These are phyloP conservation scores for Candida piceae DNA, from an alignment of 805 yeast genomes.

Conservation along the genomic window DNA sequence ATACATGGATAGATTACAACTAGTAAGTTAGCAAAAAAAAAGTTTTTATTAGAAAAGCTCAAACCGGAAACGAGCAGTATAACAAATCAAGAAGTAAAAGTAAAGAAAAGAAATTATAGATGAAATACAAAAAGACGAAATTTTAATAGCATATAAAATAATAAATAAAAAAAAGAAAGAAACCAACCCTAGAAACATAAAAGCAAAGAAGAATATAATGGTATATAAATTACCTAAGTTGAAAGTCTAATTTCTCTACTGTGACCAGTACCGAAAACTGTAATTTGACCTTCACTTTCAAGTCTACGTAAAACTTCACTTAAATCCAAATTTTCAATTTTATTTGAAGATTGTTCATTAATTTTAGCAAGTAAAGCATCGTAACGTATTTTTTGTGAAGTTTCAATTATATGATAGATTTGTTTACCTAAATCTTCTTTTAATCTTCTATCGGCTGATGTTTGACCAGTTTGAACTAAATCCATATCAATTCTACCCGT, in stretches of 20 bases:
- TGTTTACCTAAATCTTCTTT: constrained; percentile 69
- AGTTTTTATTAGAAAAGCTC: no score
- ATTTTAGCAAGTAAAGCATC: constrained; percentile 54
- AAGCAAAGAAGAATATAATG: neutral
- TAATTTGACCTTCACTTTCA: constrained; percentile 65
- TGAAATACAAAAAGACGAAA: no score
- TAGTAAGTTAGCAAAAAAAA: no score
- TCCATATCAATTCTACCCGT: constrained; percentile 98
- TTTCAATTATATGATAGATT: constrained; percentile 49
- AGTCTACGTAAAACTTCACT: constrained; percentile 62
- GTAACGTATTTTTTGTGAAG: constrained; percentile 49
- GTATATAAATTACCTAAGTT: no score
- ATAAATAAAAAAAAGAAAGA: neutral
- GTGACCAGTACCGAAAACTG: constrained; percentile 67
- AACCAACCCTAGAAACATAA: constrained; percentile 8
- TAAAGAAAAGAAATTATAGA: no score
- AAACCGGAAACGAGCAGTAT: no score
- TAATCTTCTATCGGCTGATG: constrained; percentile 75
- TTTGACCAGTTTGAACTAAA: constrained; percentile 91
- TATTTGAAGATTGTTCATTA: constrained; percentile 59
- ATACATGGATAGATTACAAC: no score
- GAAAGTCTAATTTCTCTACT: constrained; percentile 50
- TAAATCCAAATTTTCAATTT: constrained; percentile 68
- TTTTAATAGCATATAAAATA: neutral
- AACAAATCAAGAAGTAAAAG: no score